Percentiles rank a stretch among this genome's conserved stretches.
phyloP scores from a whole-genome alignment of 768 basidiomycete species.

The Leucocoprinus leucothites region DNA sequence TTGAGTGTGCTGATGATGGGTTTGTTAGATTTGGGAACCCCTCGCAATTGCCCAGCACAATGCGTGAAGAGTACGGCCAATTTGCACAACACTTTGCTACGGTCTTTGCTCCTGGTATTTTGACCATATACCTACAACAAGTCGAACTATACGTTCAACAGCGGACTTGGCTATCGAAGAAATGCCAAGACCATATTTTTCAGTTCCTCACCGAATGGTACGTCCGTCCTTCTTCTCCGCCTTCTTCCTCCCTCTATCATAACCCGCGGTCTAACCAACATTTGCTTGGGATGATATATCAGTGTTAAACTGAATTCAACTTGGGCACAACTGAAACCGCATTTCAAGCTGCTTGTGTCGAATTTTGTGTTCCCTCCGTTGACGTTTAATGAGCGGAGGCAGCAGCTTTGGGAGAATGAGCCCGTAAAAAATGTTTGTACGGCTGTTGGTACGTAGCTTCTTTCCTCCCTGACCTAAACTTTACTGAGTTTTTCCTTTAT shows the following conservation, averaged over 20 bases:
- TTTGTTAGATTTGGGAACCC: conserved; percentile 74
- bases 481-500: no score
- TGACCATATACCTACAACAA: conserved; percentile 72
- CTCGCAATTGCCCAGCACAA: conserved; percentile 72
- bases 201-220: conserved; percentile 88
- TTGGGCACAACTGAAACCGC: conserved; percentile 84
- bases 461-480: neutral
- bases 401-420: conserved; percentile 76
- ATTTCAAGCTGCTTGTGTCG: conserved; percentile 73
- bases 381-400: conserved; percentile 66
- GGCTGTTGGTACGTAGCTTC: conserved; percentile 53
- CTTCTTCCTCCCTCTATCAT: neutral
- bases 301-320: conserved; percentile 92
- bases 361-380: conserved; percentile 85
- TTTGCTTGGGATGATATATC: no score
- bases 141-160: conserved; percentile 72
- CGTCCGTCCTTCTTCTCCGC: conserved; percentile 18
- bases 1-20: neutral
- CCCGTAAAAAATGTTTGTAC: conserved; percentile 79
- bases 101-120: conserved; percentile 81
- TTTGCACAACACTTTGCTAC: conserved; percentile 80
- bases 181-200: conserved; percentile 82
- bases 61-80: conserved; percentile 63
- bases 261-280: no score
- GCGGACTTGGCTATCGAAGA: conserved; percentile 77